Evolutionary conservation across 2,329 filamentous ascomycete species (phyloP), one percentile per base, ranked within the genome.

Genomic region (Claviceps pazoutovae): DNA sequence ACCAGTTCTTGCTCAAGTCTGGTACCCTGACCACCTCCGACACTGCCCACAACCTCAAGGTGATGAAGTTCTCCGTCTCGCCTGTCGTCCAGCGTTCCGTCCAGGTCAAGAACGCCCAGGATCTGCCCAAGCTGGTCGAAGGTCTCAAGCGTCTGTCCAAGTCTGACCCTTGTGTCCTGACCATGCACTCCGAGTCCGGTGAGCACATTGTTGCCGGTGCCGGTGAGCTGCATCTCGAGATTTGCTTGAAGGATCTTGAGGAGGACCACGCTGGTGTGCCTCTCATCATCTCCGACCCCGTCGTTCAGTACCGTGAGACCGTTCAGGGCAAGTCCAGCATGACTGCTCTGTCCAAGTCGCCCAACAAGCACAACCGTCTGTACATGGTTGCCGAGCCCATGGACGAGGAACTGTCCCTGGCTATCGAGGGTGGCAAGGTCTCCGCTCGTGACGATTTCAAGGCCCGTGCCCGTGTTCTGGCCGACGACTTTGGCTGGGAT

Each of bases 361-460:
- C 93, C 78, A 98, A 98, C 87, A 98, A 98, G 88, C 93, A 98
- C 86, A 98, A 98, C 83, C 91, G 93, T 89, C 81, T 98, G 56
- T 98, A 97, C 80, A 84, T 98, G 75, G 82, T 80, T 72, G 93
- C 93, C 59, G 76, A 89, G 75, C 93, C 93, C 64, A 79, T 98
- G 52, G 82, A 82, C 46, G 93, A 98, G 81, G 93, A 97, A 64
- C 84, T 98, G 56, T 79, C 87, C 64, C 81, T 82, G 67, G 87
- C 86, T 66, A 98, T 98, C 60, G 93, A 98, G 79, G 60, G 68
- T 52, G 93, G 93, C 78, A 93, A 89, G 80, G 89, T 98, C 71
- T 79, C 74, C 67, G 88, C 93, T 60, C 88, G 91, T 80, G 93
- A 98, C 72, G 93, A 98, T 78, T 88, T 97, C 86, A 98, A 98